Conservation (phyloP, 148 eudicot genomes). For the Heliamphora exappendiculata region DNA sequence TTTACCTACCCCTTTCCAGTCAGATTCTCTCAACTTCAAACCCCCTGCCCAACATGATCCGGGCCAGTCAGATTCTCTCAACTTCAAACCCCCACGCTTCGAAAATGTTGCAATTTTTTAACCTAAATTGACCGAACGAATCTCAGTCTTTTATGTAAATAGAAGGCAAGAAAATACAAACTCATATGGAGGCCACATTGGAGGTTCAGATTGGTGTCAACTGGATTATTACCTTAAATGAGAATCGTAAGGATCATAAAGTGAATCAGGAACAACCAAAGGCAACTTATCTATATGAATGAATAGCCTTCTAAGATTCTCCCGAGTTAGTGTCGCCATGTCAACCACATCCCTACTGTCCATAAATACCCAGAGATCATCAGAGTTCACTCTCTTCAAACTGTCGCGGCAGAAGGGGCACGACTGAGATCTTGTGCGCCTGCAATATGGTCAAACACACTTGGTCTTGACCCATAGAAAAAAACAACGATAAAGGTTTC, state of each 20-base stretch:
- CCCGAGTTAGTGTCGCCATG: conserved; percentile 57
- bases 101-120: no score
- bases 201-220: conserved; percentile 5
- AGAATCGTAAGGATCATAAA: conserved; percentile 69
- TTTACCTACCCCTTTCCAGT: conserved; percentile 15
- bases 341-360: conserved; percentile 63
- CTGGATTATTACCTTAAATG: conserved; percentile 72
- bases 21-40: conserved; percentile 18
- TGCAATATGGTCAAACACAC: conserved; percentile 28
- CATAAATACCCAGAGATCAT: conserved; percentile 81
- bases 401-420: conserved; percentile 96
- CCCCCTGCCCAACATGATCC: conserved; percentile 33
- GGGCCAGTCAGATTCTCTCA: conserved; percentile 30
- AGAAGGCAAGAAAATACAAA: background rate
- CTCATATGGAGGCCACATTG: background rate
- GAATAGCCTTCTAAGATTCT: conserved; percentile 81
- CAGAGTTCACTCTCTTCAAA: conserved; percentile 82
- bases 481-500: no score
- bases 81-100: no score
- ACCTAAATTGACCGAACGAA: conserved; percentile 21
- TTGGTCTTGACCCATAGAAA: no score
- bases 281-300: conserved; percentile 90
- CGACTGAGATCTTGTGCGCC: conserved; percentile 84
- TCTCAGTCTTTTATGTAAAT: conserved; percentile 8
- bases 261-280: conserved; percentile 63